These are phyloP conservation scores for Pythium vanterpoolii DNA, from an alignment of 352 stramenopile species.

Conservation along the genomic window DNA sequence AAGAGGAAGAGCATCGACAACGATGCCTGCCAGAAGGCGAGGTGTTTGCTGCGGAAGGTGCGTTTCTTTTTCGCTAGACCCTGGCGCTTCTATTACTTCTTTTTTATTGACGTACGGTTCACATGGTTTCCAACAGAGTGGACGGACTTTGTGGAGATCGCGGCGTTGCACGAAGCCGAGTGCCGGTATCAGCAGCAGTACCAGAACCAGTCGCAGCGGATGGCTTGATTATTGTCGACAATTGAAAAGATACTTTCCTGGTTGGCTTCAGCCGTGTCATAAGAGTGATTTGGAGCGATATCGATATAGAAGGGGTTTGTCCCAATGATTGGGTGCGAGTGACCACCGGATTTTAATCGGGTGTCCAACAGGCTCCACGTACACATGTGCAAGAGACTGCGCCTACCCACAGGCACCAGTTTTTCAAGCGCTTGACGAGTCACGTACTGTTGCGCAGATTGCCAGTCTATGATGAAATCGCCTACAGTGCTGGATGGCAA, in stretches of 20 bases:
- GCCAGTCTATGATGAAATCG: too few relatives aligned
- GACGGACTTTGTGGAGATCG: conserved; percentile 50
- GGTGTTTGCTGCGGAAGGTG: conserved; percentile 13
- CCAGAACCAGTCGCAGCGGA: neutral
- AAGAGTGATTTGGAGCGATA: neutral
- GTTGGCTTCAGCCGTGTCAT: neutral
- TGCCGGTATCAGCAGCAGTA: neutral
- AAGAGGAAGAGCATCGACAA: neutral
- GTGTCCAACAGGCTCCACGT: too few relatives aligned
- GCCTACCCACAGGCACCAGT: neutral
- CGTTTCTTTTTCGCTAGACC: neutral
- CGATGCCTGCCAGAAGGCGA: conserved; percentile 9
- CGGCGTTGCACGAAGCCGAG: conserved; percentile 35
- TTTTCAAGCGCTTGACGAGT: too few relatives aligned
- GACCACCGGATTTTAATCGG: too few relatives aligned
- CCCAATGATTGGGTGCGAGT: too few relatives aligned
- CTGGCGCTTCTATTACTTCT: neutral
- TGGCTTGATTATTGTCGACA: neutral
- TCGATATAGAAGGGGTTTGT: neutral
- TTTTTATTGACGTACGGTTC: too few relatives aligned
- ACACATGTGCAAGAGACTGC: too few relatives aligned
- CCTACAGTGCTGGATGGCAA: too few relatives aligned
- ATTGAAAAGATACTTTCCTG: neutral
- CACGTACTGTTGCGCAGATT: too few relatives aligned
- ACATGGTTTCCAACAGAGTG: conserved; percentile 28